Conservation (phyloP, 164 flowering plant species). For the Umbilicus rupestris region DNA sequence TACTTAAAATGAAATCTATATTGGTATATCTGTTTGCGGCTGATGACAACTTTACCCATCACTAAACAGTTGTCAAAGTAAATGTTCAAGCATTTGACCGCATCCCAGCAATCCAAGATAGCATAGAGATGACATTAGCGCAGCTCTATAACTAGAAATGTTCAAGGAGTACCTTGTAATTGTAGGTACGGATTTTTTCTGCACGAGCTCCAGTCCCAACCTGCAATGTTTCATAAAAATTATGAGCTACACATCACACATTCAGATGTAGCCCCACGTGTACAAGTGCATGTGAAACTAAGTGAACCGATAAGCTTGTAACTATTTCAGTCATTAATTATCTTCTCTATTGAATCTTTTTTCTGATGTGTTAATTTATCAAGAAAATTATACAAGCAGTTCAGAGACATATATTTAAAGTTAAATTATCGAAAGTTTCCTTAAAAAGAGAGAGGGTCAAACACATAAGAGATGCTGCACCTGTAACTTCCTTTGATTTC, state of each 20-base stretch:
- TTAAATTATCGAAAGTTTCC: neutral
- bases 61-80: neutral
- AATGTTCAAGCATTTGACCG: neutral
- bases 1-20: too few relatives aligned
- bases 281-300: neutral
- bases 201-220: slow-evolving; percentile 95
- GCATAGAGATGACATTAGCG: neutral
- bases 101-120: neutral
- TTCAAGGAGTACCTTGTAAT: slow-evolving; percentile 66
- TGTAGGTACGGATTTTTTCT: slow-evolving; percentile 91
- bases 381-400: neutral
- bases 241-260: neutral
- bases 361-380: too few relatives aligned
- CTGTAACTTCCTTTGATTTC: slow-evolving; percentile 75
- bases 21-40: too few relatives aligned
- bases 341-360: too few relatives aligned
- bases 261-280: neutral
- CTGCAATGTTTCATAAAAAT: slow-evolving; percentile 21
- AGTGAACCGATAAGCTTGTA: too few relatives aligned
- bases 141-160: neutral
- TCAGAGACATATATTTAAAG: neutral
- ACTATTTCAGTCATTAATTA: too few relatives aligned
- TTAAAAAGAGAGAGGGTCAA: neutral
- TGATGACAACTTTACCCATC: too few relatives aligned
- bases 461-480: slow-evolving; percentile 24